These are phyloP conservation scores for Miscanthus lutarioriparius DNA, from an alignment of 176 grass and related monocot genomes.

Conservation along the genomic window DNA sequence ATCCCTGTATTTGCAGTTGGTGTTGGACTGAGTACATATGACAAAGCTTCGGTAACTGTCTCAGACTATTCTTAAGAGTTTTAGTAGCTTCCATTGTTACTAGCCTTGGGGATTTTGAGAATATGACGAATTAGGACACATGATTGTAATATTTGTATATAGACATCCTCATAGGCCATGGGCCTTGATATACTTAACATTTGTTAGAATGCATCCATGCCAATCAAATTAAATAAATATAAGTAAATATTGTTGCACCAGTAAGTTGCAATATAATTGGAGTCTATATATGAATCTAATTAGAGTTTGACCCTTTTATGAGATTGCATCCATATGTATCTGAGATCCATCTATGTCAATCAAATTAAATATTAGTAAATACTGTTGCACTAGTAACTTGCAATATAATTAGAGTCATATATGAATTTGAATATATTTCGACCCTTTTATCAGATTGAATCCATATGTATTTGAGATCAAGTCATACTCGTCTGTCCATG, in stretches of 20 bases:
- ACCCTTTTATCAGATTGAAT: neutral
- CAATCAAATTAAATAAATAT: neutral
- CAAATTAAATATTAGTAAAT: constrained; percentile 4
- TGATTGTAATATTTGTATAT: neutral
- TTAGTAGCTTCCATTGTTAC: neutral
- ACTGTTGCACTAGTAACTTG: neutral
- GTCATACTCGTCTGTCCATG: neutral
- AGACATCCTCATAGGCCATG: neutral
- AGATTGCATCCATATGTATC: constrained; percentile 9
- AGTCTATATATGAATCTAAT: constrained; percentile 13
- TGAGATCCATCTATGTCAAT: neutral
- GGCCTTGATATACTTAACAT: constrained; percentile 2
- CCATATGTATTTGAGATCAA: constrained; percentile 19
- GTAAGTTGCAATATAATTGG: neutral
- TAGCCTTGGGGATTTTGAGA: neutral
- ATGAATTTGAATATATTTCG: constrained; percentile 30
- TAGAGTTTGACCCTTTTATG: constrained; percentile 15
- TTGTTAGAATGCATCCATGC: constrained; percentile 19
- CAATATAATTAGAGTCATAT: constrained; percentile 6
- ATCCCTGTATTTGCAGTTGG: constrained; percentile 81
- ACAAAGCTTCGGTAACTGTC: constrained; percentile 87
- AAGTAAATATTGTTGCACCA: neutral
- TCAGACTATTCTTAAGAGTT: constrained; percentile 25
- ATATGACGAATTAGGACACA: neutral
- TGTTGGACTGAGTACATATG: constrained; percentile 85